phyloP scores from a whole-genome alignment of 2,329 filamentous ascomycete species.

The Macrophomina tecta region DNA sequence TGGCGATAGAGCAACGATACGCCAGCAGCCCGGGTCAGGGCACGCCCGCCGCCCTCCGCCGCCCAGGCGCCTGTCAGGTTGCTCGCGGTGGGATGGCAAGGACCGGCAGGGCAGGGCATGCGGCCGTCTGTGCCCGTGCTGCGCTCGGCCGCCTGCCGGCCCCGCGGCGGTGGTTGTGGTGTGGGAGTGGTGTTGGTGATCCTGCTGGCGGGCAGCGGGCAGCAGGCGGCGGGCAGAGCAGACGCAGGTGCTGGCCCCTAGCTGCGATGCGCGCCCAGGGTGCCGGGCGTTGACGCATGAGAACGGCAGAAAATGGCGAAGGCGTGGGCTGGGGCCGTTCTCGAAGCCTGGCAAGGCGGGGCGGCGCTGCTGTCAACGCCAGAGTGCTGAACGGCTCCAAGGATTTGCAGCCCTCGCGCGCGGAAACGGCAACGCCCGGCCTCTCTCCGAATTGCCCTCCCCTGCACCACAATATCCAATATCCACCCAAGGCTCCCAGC shows the following conservation, averaged over 20 bases:
- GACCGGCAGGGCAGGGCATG: too few species aligned
- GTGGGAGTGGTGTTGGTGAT: neutral
- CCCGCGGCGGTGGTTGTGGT: conserved; percentile 7
- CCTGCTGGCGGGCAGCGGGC: neutral
- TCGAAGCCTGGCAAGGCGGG: conserved; percentile 28
- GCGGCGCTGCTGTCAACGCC: conserved; percentile 28
- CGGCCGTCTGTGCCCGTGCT: neutral
- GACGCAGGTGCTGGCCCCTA: conserved; percentile 11
- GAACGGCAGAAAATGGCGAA: conserved; percentile 23
- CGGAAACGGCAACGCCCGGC: conserved; percentile 26
- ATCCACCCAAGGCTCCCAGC: conserved; percentile 26
- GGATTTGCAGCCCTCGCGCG: conserved; percentile 25
- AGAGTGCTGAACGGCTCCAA: conserved; percentile 27
- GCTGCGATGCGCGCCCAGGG: conserved; percentile 28
- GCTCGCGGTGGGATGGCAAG: too few species aligned
- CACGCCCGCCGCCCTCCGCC: neutral
- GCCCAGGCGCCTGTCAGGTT: neutral
- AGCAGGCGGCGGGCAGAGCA: neutral
- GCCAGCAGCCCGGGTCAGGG: conserved; percentile 8
- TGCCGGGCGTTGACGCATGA: conserved; percentile 23
- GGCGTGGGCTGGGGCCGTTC: conserved; percentile 19
- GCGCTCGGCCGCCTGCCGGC: conserved; percentile 1
- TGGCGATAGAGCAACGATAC: conserved; percentile 19
- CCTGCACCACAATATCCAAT: conserved; percentile 26
- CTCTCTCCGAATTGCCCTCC: conserved; percentile 21